Conservation (phyloP, 2,329 filamentous ascomycete species). For the Tolypocladium pustulatum region DNA sequence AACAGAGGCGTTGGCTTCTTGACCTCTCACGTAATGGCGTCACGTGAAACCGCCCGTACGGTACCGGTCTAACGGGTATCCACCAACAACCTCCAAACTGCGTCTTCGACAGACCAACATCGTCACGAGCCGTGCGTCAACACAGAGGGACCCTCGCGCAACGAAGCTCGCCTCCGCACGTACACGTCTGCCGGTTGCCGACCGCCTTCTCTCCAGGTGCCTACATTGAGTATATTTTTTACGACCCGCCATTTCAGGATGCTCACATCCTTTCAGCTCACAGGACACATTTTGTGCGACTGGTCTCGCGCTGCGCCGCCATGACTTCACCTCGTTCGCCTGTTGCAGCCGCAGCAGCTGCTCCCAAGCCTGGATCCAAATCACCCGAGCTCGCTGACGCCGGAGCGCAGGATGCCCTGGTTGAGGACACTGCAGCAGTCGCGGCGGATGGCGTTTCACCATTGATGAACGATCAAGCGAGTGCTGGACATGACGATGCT, state of each 20-base stretch:
- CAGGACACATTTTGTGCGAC: neutral
- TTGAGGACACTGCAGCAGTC: conserved; percentile 4
- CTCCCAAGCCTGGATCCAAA: conserved; percentile 4
- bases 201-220: conserved; percentile 21
- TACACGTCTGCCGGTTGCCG: conserved; percentile 1
- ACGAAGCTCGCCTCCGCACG: neutral
- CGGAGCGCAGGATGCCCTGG: conserved; percentile 4
- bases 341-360: conserved; percentile 3
- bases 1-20: neutral
- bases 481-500: neutral
- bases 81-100: neutral
- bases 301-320: neutral
- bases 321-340: conserved; percentile 5
- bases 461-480: neutral
- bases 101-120: neutral
- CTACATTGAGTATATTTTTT: conserved; percentile 23
- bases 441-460: conserved; percentile 1
- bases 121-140: neutral
- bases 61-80: neutral
- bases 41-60: neutral
- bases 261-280: conserved; percentile 19
- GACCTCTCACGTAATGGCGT: neutral
- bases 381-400: conserved; percentile 6
- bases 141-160: neutral
- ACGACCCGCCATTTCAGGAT: conserved; percentile 18